Evolutionary conservation across 371 early-diverging fungal species (phyloP).

Genomic region (Thermomucor indicae-seudaticae): DNA sequence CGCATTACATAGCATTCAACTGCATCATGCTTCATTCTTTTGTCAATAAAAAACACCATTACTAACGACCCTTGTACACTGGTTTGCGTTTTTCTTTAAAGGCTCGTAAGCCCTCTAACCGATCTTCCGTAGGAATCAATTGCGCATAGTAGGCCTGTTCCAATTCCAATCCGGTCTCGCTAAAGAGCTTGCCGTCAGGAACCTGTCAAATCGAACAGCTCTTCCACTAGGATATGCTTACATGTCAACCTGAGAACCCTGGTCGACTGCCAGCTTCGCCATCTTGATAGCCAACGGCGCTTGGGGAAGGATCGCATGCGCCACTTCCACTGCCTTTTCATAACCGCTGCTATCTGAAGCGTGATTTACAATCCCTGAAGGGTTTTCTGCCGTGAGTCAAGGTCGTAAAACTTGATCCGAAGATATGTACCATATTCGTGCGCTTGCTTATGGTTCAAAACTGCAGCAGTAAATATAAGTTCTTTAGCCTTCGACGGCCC

Average conservation of each 20-base stretch:
- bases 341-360: constrained; percentile 63
- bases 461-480: constrained; percentile 82
- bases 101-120: constrained; percentile 82
- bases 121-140: constrained; percentile 92
- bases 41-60: no score
- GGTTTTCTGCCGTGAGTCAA: background rate
- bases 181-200: no score
- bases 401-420: background rate
- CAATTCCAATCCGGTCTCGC: constrained; percentile 82
- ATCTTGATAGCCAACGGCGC: constrained; percentile 87
- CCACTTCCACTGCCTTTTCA: constrained; percentile 75
- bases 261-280: constrained; percentile 87
- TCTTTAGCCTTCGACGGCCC: constrained; percentile 91
- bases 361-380: constrained; percentile 77
- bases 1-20: no score
- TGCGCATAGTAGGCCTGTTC: constrained; percentile 96
- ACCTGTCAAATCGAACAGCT: no score
- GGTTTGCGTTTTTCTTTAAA: constrained; percentile 84
- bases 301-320: constrained; percentile 77
- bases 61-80: constrained; percentile 78
- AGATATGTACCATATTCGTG: constrained; percentile 53
- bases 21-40: no score
- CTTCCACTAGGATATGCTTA: constrained; percentile 51
- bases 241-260: constrained; percentile 80
- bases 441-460: constrained; percentile 65